Conservation (phyloP, 2,329 filamentous ascomycete genomes). For the Colletotrichum coccodes region DNA sequence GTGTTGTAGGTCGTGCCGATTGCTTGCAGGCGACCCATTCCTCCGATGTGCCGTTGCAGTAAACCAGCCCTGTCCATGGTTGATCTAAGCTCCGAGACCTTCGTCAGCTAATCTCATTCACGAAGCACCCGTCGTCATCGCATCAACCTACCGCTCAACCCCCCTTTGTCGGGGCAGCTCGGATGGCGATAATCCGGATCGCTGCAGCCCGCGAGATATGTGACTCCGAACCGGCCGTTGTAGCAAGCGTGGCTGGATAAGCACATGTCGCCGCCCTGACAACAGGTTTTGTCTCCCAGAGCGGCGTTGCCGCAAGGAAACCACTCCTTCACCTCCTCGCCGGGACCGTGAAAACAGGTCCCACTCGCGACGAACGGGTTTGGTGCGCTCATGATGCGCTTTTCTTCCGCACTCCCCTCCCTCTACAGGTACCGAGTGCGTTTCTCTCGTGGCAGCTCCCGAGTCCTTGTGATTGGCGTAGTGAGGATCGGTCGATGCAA, state of each 20-base stretch:
- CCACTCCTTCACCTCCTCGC: slow-evolving; percentile 34
- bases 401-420: not conserved
- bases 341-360: slow-evolving; percentile 41
- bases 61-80: slow-evolving; percentile 47
- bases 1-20: slow-evolving; percentile 32
- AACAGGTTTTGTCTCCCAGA: slow-evolving; percentile 44
- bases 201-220: slow-evolving; percentile 50
- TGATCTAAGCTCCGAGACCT: slow-evolving; percentile 2
- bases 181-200: slow-evolving; percentile 42
- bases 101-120: not conserved
- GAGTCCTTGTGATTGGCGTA: not conserved
- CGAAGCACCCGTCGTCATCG: not conserved
- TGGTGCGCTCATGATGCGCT: slow-evolving; percentile 22
- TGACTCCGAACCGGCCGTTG: slow-evolving; percentile 39
- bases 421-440: not conserved
- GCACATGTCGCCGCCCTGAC: slow-evolving; percentile 44
- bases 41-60: slow-evolving; percentile 44
- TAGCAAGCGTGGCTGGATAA: slow-evolving; percentile 41
- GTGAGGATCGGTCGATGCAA: not conserved
- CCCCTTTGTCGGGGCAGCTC: slow-evolving; percentile 46
- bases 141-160: slow-evolving; percentile 15
- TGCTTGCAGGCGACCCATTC: slow-evolving; percentile 46
- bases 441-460: not conserved
- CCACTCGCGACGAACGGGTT: slow-evolving; percentile 45
- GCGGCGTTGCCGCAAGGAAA: slow-evolving; percentile 46